Evolutionary conservation across 2,329 filamentous ascomycete genomes (phyloP).

Genomic region (Thielaviopsis punctulata): DNA sequence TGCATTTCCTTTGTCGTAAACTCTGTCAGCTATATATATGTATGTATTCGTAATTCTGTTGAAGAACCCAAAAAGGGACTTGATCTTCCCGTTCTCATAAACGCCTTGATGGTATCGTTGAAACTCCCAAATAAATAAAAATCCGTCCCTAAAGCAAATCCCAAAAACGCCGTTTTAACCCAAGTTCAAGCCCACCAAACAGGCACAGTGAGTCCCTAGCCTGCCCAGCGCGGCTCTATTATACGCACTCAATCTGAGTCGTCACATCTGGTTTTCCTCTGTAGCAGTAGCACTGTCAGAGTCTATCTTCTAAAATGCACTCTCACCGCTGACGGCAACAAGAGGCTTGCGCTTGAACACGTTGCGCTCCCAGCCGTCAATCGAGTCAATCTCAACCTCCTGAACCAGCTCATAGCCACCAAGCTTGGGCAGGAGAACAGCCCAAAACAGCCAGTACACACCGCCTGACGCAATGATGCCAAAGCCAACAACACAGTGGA

Average conservation of each 20-base stretch:
- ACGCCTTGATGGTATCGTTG: slow-evolving; percentile 1
- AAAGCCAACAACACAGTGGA: slow-evolving; percentile 40
- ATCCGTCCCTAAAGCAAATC: neutral
- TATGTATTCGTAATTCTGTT: neutral
- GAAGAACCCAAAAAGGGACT: neutral
- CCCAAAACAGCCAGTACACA: slow-evolving; percentile 40
- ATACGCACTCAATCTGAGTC: neutral
- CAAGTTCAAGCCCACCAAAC: neutral
- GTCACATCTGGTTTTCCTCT: neutral
- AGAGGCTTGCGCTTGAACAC: slow-evolving; percentile 31
- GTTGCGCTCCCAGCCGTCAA: slow-evolving; percentile 46
- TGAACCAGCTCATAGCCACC: slow-evolving; percentile 38
- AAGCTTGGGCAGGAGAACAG: slow-evolving; percentile 31
- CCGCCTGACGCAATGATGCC: slow-evolving; percentile 34
- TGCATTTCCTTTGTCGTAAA: neutral
- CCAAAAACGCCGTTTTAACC: neutral
- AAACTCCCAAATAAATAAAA: neutral
- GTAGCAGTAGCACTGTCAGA: neutral
- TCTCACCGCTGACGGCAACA: neutral
- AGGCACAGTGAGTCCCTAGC: neutral
- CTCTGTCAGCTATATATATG: neutral
- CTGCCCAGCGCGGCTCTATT: neutral
- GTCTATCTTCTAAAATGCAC: slow-evolving; percentile 2
- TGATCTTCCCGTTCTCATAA: neutral
- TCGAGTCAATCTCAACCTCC: slow-evolving; percentile 34